Conservation (phyloP, 352 stramenopile species). For the Phytophthora hibernalis region DNA sequence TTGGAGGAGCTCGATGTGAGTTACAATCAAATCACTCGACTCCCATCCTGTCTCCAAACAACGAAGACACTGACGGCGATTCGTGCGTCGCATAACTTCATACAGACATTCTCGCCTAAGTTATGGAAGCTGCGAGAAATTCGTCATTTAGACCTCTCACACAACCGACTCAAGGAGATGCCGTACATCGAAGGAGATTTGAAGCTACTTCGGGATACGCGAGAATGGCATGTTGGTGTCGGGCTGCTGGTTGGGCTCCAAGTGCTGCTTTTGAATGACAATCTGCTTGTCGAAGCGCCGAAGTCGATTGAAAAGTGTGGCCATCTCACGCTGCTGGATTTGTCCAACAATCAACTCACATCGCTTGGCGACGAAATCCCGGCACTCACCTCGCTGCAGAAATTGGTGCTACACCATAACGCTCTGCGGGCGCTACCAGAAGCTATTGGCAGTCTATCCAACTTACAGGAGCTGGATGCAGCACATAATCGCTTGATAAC, state of each 20-base stretch:
- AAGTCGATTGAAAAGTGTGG: constrained; percentile 61
- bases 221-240: constrained; percentile 76
- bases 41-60: constrained; percentile 76
- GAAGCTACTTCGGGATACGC: constrained; percentile 71
- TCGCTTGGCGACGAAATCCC: constrained; percentile 52
- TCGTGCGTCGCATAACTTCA: constrained; percentile 63
- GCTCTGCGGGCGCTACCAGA: constrained; percentile 47
- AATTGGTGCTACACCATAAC: constrained; percentile 58
- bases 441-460: constrained; percentile 42
- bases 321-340: constrained; percentile 49
- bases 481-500: constrained; percentile 51
- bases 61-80: constrained; percentile 54
- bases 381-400: constrained; percentile 43
- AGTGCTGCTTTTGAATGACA: constrained; percentile 62
- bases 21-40: constrained; percentile 59
- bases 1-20: constrained; percentile 67
- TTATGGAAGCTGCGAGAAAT: constrained; percentile 73
- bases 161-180: constrained; percentile 59
- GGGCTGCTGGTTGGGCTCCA: constrained; percentile 50
- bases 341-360: constrained; percentile 58
- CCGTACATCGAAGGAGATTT: constrained; percentile 75
- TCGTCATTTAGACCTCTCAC: constrained; percentile 54
- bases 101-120: constrained; percentile 64
- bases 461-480: constrained; percentile 47
- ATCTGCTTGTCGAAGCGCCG: constrained; percentile 49